Conservation (phyloP, 1,139 yeast genomes). For the Blastobotrys indianensis region DNA sequence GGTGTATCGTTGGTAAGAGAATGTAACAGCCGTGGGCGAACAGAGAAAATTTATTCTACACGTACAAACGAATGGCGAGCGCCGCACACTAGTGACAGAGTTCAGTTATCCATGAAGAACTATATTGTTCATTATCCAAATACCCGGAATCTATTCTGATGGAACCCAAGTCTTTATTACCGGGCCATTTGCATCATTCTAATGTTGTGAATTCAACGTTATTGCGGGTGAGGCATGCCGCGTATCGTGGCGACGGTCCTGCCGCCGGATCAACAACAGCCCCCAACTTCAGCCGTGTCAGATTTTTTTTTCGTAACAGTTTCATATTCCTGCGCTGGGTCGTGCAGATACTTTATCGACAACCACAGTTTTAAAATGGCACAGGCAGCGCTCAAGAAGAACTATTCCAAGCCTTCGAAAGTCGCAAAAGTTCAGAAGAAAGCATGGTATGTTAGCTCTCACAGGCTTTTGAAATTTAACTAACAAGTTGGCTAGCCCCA, state of each 20-base stretch:
- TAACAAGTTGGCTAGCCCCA: slow-evolving; percentile 41
- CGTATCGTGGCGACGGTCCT: too few species aligned
- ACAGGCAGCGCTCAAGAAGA: slow-evolving; percentile 48
- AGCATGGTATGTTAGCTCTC: slow-evolving; percentile 4
- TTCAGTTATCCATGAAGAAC: not conserved
- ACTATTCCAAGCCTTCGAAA: slow-evolving; percentile 20
- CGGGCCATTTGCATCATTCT: too few species aligned
- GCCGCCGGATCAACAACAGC: too few species aligned
- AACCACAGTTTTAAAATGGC: slow-evolving; percentile 51
- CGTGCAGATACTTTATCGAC: slow-evolving; percentile 82
- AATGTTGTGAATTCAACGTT: too few species aligned
- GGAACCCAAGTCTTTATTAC: too few species aligned
- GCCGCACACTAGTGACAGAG: slow-evolving; percentile 2
- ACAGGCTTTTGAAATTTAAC: not conserved
- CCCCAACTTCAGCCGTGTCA: too few species aligned
- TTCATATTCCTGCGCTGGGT: slow-evolving; percentile 41
- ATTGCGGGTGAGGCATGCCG: too few species aligned
- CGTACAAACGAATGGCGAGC: slow-evolving; percentile 1
- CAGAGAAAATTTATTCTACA: not conserved
- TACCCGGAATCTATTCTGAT: too few species aligned
- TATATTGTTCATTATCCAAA: too few species aligned
- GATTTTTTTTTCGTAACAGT: slow-evolving; percentile 1
- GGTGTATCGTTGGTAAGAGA: slow-evolving; percentile 1
- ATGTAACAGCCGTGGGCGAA: not conserved
- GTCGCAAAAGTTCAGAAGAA: slow-evolving; percentile 19